Percentiles rank a stretch among this genome's conserved stretches.
phyloP scores from a whole-genome alignment of 305 asterid genomes.

The Plantago lanceolata region DNA sequence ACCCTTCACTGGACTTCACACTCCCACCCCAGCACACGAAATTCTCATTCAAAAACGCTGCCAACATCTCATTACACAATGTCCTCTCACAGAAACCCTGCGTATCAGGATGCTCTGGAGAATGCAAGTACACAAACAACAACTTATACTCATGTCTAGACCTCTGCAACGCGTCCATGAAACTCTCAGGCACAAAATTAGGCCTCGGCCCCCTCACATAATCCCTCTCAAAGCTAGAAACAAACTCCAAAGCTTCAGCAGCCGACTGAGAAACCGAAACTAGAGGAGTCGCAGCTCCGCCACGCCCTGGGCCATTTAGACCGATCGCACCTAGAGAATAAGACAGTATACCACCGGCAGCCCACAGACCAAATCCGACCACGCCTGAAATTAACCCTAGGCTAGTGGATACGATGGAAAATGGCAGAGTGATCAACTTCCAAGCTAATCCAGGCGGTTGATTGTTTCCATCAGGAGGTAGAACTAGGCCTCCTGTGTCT shows the following conservation, averaged over 20 bases:
- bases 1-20: slow-evolving; percentile 87
- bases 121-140: slow-evolving; percentile 90
- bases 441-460: slow-evolving; percentile 71
- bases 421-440: slow-evolving; percentile 78
- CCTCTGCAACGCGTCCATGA: slow-evolving; percentile 92
- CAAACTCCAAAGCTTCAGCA: slow-evolving; percentile 72
- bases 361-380: slow-evolving; percentile 84
- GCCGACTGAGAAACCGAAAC: slow-evolving; percentile 58
- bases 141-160: slow-evolving; percentile 78
- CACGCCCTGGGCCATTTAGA: slow-evolving; percentile 39
- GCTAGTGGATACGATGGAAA: slow-evolving; percentile 76
- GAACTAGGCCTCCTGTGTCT: slow-evolving; percentile 42
- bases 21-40: slow-evolving; percentile 96
- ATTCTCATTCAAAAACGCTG: slow-evolving; percentile 75
- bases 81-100: slow-evolving; percentile 66
- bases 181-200: slow-evolving; percentile 70
- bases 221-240: slow-evolving; percentile 62
- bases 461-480: slow-evolving; percentile 36
- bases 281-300: slow-evolving; percentile 46
- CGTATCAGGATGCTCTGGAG: slow-evolving; percentile 91
- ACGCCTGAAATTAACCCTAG: slow-evolving; percentile 80
- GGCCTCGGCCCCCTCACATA: slow-evolving; percentile 54
- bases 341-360: slow-evolving; percentile 74
- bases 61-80: slow-evolving; percentile 61
- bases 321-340: slow-evolving; percentile 71